Percentiles rank a stretch among this genome's conserved stretches.
These are phyloP conservation scores for Colletotrichum musae DNA, from an alignment of 2,329 filamentous ascomycete species.

Conservation along the genomic window DNA sequence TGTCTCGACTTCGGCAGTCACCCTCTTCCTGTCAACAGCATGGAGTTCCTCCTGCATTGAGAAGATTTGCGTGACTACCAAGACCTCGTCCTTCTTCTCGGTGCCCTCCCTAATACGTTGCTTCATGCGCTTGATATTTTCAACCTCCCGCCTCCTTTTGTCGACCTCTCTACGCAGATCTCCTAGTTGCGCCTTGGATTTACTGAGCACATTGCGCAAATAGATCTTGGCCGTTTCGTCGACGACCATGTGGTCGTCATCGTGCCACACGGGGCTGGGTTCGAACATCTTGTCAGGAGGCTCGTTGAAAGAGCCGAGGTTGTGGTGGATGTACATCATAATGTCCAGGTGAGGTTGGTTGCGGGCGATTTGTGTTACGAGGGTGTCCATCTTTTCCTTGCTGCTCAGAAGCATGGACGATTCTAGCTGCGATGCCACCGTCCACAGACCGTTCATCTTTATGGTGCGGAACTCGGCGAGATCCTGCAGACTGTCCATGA, in stretches of 20 bases:
- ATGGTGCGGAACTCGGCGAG: constrained; percentile 89
- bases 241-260: constrained; percentile 87
- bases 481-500: constrained; percentile 94
- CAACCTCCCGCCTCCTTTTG: constrained; percentile 88
- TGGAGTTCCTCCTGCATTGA: constrained; percentile 87
- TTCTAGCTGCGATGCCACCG: constrained; percentile 83
- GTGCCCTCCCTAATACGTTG: constrained; percentile 84
- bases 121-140: constrained; percentile 80
- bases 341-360: constrained; percentile 93
- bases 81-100: constrained; percentile 90
- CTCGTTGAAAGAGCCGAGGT: constrained; percentile 85
- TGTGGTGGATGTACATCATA: constrained; percentile 98
- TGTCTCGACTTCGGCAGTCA: constrained; percentile 93
- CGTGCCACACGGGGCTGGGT: constrained; percentile 96
- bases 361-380: constrained; percentile 85
- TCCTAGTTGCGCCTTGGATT: constrained; percentile 87
- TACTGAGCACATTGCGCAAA: constrained; percentile 90
- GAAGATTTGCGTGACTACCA: constrained; percentile 87
- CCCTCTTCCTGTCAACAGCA: constrained; percentile 83
- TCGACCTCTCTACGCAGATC: constrained; percentile 88
- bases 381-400: constrained; percentile 78
- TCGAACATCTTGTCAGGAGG: constrained; percentile 90
- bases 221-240: constrained; percentile 92
- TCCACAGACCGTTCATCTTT: constrained; percentile 90
- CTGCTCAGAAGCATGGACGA: constrained; percentile 83